These are phyloP conservation scores for Galeopsis tetrahit DNA, from an alignment of 257 asterid genomes.

Conservation along the genomic window DNA sequence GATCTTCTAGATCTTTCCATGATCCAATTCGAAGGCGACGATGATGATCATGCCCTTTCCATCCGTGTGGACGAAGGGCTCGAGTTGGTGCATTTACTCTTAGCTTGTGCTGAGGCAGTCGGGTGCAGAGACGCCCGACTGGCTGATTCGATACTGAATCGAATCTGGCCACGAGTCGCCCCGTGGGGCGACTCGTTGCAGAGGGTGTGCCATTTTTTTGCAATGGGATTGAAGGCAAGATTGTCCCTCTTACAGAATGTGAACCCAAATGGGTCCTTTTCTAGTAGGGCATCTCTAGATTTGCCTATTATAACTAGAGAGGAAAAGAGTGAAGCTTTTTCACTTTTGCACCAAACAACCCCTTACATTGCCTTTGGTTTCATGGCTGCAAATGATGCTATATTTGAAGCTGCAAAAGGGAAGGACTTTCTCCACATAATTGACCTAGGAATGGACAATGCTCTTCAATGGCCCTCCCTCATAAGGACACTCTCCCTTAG, in stretches of 20 bases:
- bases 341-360: slow-evolving; percentile 52
- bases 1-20: neutral
- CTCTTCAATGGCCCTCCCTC: slow-evolving; percentile 61
- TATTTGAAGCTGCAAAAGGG: slow-evolving; percentile 44
- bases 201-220: slow-evolving; percentile 59
- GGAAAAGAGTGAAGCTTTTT: slow-evolving; percentile 48
- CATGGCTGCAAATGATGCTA: slow-evolving; percentile 67
- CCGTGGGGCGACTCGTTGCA: slow-evolving; percentile 64
- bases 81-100: slow-evolving; percentile 57
- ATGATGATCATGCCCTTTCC: slow-evolving; percentile 3
- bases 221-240: slow-evolving; percentile 51
- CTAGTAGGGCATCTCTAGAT: slow-evolving; percentile 12
- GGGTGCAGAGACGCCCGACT: slow-evolving; percentile 60
- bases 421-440: slow-evolving; percentile 51
- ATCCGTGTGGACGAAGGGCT: slow-evolving; percentile 55
- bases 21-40: slow-evolving; percentile 1
- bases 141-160: slow-evolving; percentile 49
- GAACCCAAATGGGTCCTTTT: slow-evolving; percentile 44
- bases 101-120: slow-evolving; percentile 72
- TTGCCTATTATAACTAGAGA: slow-evolving; percentile 33
- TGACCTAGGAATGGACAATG: slow-evolving; percentile 59
- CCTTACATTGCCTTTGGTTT: slow-evolving; percentile 56
- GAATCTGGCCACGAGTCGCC: slow-evolving; percentile 49
- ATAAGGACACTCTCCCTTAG: slow-evolving; percentile 40
- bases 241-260: slow-evolving; percentile 40